Base-by-base conservation (phyloP, 768 basidiomycete species). In the Coprinopsis sp. region DNA sequence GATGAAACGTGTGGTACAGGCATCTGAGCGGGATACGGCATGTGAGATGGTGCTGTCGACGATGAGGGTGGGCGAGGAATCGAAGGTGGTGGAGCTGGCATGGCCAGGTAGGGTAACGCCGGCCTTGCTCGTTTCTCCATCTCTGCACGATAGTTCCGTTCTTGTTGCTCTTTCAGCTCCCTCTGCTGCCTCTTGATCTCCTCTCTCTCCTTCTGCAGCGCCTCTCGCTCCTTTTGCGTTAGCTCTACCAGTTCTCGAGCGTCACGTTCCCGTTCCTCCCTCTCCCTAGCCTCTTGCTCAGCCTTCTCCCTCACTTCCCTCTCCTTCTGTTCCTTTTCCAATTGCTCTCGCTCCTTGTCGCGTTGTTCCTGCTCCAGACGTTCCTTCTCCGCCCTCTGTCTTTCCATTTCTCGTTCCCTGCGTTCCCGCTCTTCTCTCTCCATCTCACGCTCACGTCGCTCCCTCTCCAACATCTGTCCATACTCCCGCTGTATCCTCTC, bases 201-300 rank as follows among this genome's bases (percentile, higher is more conserved):
- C 31, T 46, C 45, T 16, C 31, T 46, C 36, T 37, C 34, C 36
- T 37, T 46, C 23, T 38, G 21, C 11, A 43, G 27, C 28, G 11
- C 12, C 6, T n/a, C n/a, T n/a, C n/a, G n/a, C n/a, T n/a, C n/a
- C n/a, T n/a, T n/a, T n/a, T n/a, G n/a, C n/a, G n/a, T n/a, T n/a
- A n/a, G n/a, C n/a, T n/a, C n/a, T n/a, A n/a, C n/a, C n/a, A n/a
- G n/a, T n/a, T n/a, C n/a, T n/a, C n/a, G n/a, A n/a, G n/a, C n/a
- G n/a, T n/a, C n/a, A n/a, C n/a, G 33, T 24, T 43, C 41, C 14
- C 23, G 11, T n/a, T 37, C 34, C 31, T 46, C 45, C 18, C 31
- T 46, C 36, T 37, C 34, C 36, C 29, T 46, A 12, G 28, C 25
- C 36, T 46, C 45, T 16, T 46, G 37, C 36, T 37, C 34, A 24